Conservation (phyloP, 257 asterid species). For the Eustoma russellianum region DNA sequence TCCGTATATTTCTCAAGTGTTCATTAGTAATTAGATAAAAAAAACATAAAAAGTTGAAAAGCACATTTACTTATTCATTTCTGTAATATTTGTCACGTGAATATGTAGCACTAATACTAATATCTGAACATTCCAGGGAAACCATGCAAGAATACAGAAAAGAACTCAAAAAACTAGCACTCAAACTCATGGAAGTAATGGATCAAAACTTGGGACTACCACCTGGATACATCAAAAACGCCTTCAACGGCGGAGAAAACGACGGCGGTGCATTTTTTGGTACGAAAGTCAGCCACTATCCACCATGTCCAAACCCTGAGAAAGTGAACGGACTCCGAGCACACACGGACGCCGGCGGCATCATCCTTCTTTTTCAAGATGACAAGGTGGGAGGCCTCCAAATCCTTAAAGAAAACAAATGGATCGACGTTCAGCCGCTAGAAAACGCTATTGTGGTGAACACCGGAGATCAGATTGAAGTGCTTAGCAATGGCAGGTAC, state of each 20-base stretch:
- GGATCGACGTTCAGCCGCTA: slow-evolving; percentile 72
- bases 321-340: slow-evolving; percentile 66
- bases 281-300: slow-evolving; percentile 89
- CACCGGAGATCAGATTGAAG: slow-evolving; percentile 79
- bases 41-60: no score
- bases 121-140: slow-evolving; percentile 32
- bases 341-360: slow-evolving; percentile 93
- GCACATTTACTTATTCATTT: no score
- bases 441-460: slow-evolving; percentile 59
- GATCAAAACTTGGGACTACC: slow-evolving; percentile 66
- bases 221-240: slow-evolving; percentile 52
- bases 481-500: slow-evolving; percentile 67
- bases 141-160: slow-evolving; percentile 57
- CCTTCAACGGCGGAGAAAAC: slow-evolving; percentile 43
- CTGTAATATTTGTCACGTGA: no score
- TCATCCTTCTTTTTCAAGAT: slow-evolving; percentile 70
- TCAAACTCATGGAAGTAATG: slow-evolving; percentile 52
- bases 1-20: no score
- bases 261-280: slow-evolving; percentile 53
- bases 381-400: slow-evolving; percentile 66
- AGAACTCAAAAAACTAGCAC: slow-evolving; percentile 56
- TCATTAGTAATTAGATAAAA: no score
- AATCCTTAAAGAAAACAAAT: slow-evolving; percentile 54
- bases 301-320: slow-evolving; percentile 72
- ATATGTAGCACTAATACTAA: no score